Conservation (phyloP, 176 grass and related monocot species). For the Hyparrhenia diplandra region DNA sequence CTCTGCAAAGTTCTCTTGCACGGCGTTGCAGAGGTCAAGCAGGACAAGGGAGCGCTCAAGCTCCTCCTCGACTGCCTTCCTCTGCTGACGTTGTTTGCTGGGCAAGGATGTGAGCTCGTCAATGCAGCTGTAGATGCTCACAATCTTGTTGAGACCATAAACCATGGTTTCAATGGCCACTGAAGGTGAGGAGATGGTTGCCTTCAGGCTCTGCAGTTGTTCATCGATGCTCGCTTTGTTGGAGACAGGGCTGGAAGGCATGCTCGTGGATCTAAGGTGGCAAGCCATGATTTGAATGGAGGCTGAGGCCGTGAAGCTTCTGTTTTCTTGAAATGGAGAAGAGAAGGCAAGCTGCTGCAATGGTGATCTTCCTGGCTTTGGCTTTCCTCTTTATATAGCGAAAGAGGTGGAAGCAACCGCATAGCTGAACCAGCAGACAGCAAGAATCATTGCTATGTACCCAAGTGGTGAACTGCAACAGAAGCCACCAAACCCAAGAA, state of each 20-base stretch:
- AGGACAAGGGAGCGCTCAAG: constrained; percentile 34
- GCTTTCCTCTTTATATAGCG: constrained; percentile 11
- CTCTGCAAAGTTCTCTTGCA: constrained; percentile 31
- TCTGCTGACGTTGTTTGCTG: constrained; percentile 38
- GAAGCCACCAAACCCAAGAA: background rate
- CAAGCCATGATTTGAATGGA: background rate
- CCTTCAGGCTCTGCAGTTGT: constrained; percentile 7
- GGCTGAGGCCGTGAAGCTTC: background rate
- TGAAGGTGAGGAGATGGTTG: constrained; percentile 7
- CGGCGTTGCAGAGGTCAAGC: constrained; percentile 39
- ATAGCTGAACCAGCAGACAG: constrained; percentile 5
- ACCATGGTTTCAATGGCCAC: background rate
- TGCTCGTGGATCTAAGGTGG: background rate
- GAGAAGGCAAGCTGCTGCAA: background rate
- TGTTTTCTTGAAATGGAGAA: background rate
- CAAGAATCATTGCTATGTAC: constrained; percentile 7
- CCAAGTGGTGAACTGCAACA: background rate
- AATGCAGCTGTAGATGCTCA: constrained; percentile 23
- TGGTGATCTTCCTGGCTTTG: background rate
- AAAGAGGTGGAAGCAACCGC: background rate
- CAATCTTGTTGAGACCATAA: constrained; percentile 8
- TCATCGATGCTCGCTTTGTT: constrained; percentile 2
- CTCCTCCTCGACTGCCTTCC: constrained; percentile 49
- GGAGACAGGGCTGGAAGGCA: constrained; percentile 10
- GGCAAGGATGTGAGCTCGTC: constrained; percentile 34